A percentile compares a stretch with the other conserved stretches of the same genome.
Evolutionary conservation across 2,329 filamentous ascomycete species (phyloP).

Genomic region (Rhynchosporium secalis): DNA sequence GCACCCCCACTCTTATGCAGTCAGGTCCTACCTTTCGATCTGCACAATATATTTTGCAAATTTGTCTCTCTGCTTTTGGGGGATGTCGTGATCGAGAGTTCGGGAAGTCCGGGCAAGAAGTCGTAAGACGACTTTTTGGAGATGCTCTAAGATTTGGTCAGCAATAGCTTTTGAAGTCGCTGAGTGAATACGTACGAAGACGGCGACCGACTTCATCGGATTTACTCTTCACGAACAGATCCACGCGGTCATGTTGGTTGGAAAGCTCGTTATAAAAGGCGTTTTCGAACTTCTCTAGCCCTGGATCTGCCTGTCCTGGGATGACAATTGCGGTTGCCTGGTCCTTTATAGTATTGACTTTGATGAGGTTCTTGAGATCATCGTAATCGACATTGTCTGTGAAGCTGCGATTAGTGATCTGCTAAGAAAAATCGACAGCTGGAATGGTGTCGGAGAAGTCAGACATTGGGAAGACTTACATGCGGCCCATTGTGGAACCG

Average conservation of each 20-base stretch:
- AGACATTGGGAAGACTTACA: constrained; percentile 50
- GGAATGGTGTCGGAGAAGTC: constrained; percentile 6
- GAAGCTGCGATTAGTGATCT: constrained; percentile 20
- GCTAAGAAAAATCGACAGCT: constrained; percentile 5
- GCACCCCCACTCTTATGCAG: neutral
- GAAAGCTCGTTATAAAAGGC: constrained; percentile 70
- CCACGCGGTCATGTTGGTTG: constrained; percentile 73
- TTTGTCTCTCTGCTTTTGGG: constrained; percentile 32
- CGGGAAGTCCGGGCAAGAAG: constrained; percentile 33
- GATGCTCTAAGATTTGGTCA: constrained; percentile 29
- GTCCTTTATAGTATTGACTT: constrained; percentile 71
- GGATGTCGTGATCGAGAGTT: constrained; percentile 30
- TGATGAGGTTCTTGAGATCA: constrained; percentile 81
- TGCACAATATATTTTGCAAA: constrained; percentile 37
- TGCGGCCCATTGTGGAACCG: constrained; percentile 79
- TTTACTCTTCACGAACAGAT: constrained; percentile 78
- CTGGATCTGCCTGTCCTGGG: constrained; percentile 64
- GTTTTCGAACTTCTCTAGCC: constrained; percentile 65
- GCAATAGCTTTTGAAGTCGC: constrained; percentile 1
- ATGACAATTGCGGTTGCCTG: constrained; percentile 72
- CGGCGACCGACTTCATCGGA: constrained; percentile 73
- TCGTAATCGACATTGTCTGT: constrained; percentile 88
- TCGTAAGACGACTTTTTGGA: constrained; percentile 31
- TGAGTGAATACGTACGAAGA: constrained; percentile 52
- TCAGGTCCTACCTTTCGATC: constrained; percentile 33